Evolutionary conservation across 306 rosid genomes (phyloP), one percentile per base, ranked within the genome.

Genomic region (Aeschynomene evenia): DNA sequence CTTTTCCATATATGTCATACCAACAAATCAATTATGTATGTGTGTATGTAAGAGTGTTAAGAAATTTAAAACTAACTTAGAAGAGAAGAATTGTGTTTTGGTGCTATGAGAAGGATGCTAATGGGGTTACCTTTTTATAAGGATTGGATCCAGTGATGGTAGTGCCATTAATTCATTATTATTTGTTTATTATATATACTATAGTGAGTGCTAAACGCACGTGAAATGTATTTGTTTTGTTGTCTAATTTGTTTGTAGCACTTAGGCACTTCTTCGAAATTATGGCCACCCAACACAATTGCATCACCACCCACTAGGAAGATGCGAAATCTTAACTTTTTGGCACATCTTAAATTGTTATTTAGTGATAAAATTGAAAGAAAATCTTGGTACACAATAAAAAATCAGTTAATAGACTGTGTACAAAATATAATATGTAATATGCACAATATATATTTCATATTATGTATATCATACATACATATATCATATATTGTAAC

Each of bases 1-100:
- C 70, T 73, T 84, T 56, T 70, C 85, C 96, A 83, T n/a, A n/a
- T n/a, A n/a, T 89, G 36, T 43, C 53, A 21, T 48, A 21, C 59
- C 34, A 64, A 56, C 67, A 53, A 26, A 4, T 28, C 31, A 28
- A 28, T n/a, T n/a, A 28, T 28, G 5, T 28, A 28, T 28, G 6
- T 20, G 4, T 19, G 12, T 49, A 33, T 64, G 43, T 19, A 6
- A 33, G 37, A 33, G 16, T 11, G 59, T 59, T 33, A 9, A 33
- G 37, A 73, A 62, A 31, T 51, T 42, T n/a, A 9, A 9, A 33
- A 5, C 37, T 33, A 33, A 5, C 37, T 33, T 33, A 7, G 1
- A 2, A 39, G 5, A 18, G 37, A 49, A 52, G 14, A 40, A 53
- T 3, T 7, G 56, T 39, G 12, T 9, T 11, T 11, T 13, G 12